These are phyloP conservation scores for Alternaria brassicicola DNA, from an alignment of 2,329 filamentous ascomycete species.

Conservation along the genomic window DNA sequence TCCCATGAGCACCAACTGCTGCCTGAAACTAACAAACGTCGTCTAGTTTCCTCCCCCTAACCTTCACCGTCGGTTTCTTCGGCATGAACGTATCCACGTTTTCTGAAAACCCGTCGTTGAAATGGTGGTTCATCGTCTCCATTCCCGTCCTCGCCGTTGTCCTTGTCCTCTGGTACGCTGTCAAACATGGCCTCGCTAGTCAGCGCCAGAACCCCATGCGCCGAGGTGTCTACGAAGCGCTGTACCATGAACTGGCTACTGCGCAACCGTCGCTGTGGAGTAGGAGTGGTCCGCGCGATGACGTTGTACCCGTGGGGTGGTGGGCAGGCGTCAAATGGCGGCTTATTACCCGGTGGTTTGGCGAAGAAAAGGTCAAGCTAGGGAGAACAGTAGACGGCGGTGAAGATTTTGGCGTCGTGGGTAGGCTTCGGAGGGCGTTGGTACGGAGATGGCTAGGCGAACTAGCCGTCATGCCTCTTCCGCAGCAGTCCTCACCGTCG, in stretches of 20 bases:
- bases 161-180: slow-evolving; percentile 54
- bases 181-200: slow-evolving; percentile 54
- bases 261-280: slow-evolving; percentile 57
- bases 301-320: slow-evolving; percentile 50
- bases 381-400: slow-evolving; percentile 40
- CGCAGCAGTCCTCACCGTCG: not conserved
- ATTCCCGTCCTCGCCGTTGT: slow-evolving; percentile 56
- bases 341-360: slow-evolving; percentile 56
- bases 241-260: slow-evolving; percentile 57
- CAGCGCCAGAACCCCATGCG: slow-evolving; percentile 54
- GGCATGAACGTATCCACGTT: slow-evolving; percentile 61
- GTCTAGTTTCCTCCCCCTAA: slow-evolving; percentile 62
- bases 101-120: slow-evolving; percentile 19
- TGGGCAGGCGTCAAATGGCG: slow-evolving; percentile 55
- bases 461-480: slow-evolving; percentile 35
- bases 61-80: slow-evolving; percentile 57
- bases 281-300: slow-evolving; percentile 52
- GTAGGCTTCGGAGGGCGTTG: slow-evolving; percentile 49
- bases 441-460: slow-evolving; percentile 51
- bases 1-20: too few relatives aligned
- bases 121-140: slow-evolving; percentile 54
- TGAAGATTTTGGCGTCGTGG: slow-evolving; percentile 49
- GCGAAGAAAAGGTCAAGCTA: slow-evolving; percentile 49
- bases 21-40: not conserved
- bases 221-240: slow-evolving; percentile 58